Conservation (phyloP, 140 eudicot species). For the Oenanthe javanica region DNA sequence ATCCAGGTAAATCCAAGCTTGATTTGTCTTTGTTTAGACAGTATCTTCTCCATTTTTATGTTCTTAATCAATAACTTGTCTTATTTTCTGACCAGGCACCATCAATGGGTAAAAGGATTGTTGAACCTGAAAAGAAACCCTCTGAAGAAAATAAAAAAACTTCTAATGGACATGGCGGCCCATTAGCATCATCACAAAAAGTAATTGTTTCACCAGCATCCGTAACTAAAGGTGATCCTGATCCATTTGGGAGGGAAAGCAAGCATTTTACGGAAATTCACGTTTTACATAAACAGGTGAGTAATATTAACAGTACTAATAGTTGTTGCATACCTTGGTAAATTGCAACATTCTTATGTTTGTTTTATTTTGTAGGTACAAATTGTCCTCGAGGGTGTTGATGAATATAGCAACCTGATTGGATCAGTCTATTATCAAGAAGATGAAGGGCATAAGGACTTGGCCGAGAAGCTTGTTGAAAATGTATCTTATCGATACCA, state of each 20-base stretch:
- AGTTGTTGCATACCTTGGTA: background rate
- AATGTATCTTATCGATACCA: constrained; percentile 32
- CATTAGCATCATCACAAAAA: constrained; percentile 19
- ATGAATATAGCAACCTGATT: constrained; percentile 72
- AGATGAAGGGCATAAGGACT: constrained; percentile 66
- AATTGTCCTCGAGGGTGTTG: constrained; percentile 78
- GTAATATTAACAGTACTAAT: constrained; percentile 8
- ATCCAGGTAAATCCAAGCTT: constrained; percentile 50
- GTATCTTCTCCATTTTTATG: background rate
- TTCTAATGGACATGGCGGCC: constrained; percentile 28
- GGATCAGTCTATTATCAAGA: constrained; percentile 87
- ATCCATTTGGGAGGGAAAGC: constrained; percentile 84
- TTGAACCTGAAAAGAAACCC: constrained; percentile 34
- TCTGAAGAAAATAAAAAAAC: constrained; percentile 58
- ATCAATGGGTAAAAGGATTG: constrained; percentile 69
- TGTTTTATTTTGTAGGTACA: constrained; percentile 52
- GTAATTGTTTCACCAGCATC: constrained; percentile 55
- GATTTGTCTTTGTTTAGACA: background rate
- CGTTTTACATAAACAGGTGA: constrained; percentile 77
- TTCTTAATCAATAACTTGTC: background rate
- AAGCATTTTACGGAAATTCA: constrained; percentile 90
- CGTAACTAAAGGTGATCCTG: constrained; percentile 58
- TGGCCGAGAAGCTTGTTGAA: constrained; percentile 79
- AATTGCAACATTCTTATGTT: background rate
- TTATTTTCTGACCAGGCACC: constrained; percentile 49